Evolutionary conservation across 148 eudicot genomes (phyloP), one percentile per base, ranked within the genome.

Genomic region (Spergularia bocconei): DNA sequence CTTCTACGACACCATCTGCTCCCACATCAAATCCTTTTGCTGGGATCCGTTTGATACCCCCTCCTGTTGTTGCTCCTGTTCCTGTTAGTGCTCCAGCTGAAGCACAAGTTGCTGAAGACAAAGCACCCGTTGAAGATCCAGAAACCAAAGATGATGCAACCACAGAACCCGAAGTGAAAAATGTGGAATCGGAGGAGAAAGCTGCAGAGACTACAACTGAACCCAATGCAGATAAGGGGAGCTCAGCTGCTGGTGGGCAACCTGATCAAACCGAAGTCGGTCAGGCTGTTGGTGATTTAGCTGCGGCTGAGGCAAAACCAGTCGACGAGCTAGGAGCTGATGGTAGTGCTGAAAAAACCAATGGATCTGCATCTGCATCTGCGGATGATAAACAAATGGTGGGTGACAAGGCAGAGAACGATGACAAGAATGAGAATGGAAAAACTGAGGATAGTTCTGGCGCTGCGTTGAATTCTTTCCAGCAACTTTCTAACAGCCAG

Each of bases 21-120:
- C 85, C 98, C 72, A 71, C 96, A 57, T 70, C 89, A 58, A 95
- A 95, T 75, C 97, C 97, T 63, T 94, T 94, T 85, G 96, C 97
- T 13, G 89, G 89, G 47, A 86, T 94, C 39, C 85, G 90, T 33
- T 84, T 94, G 82, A 85, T 87, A 41, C 77, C 86, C 73, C 29
- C 88, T 38, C 67, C 68, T 44, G 57, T 81, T 29, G 71, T 74
- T 4, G 16, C 65, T 66, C 66, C 81, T 17, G 50, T 80, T 65
- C 65, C 83, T 23, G 63, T 79, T 33, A 72, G 39, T 75, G 78
- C 75, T 84, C 66, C 83, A 13, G 69, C 77, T 13, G 85, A 85
- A 69, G 78, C 61, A 2, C 80, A 67, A 57, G 66, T 76, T 81
- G 81, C 63, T 44, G 80, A 54, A 79, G 77, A 21, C 14, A 78